Evolutionary conservation across 2,329 filamentous ascomycete species (phyloP).

Genomic region (Fusarium continuum): DNA sequence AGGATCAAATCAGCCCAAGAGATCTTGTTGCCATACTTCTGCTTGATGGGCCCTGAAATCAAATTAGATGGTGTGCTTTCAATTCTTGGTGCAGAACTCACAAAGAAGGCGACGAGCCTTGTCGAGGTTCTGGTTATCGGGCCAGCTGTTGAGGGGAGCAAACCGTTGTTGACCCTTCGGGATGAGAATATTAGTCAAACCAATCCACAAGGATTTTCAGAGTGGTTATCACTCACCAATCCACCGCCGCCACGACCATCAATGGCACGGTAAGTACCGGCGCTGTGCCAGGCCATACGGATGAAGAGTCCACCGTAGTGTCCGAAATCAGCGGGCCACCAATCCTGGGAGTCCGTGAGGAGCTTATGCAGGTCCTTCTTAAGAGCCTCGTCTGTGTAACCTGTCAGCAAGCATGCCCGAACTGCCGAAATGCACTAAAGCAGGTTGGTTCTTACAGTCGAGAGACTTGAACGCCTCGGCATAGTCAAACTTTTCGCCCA

Average conservation of each 20-base stretch:
- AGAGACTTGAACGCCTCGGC: constrained; percentile 75
- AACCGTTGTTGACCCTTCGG: constrained; percentile 76
- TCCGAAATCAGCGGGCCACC: constrained; percentile 84
- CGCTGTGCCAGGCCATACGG: constrained; percentile 83
- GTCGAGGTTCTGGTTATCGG: constrained; percentile 80
- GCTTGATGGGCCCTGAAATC: constrained; percentile 72
- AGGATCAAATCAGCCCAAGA: constrained; percentile 80
- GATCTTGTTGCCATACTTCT: constrained; percentile 85
- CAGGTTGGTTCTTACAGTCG: constrained; percentile 53
- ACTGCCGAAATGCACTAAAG: rapidly evolving
- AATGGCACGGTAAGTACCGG: constrained; percentile 78
- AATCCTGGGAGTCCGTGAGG: constrained; percentile 82
- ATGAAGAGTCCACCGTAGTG: constrained; percentile 85
- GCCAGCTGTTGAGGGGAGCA: constrained; percentile 82
- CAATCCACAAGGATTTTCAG: no score
- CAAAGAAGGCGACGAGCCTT: constrained; percentile 82
- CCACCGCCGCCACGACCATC: constrained; percentile 81
- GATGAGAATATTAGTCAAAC: not conserved
- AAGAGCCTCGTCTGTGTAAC: constrained; percentile 56
- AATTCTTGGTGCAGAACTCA: not conserved
- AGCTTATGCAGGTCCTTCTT: constrained; percentile 78
- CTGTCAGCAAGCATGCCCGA: constrained; percentile 37
- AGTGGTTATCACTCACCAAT: constrained; percentile 54
- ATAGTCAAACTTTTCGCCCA: constrained; percentile 75
- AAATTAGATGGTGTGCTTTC: not conserved